Conservation (phyloP, 306 rosid species). For the Senna tora region DNA sequence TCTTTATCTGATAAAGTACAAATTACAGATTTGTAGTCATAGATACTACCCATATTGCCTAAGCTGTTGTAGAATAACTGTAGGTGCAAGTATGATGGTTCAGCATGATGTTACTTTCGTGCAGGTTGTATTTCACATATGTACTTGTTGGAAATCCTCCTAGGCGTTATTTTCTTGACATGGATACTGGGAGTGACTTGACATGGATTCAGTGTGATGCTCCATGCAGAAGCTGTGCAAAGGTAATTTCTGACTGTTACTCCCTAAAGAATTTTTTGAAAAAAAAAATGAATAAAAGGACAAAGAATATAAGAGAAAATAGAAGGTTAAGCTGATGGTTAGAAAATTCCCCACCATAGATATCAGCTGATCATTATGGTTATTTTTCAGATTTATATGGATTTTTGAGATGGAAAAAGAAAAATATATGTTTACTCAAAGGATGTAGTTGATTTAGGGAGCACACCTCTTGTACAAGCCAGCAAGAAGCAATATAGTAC, state of each 20-base stretch:
- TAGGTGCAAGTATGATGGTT: conserved; percentile 17
- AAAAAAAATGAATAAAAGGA: neutral
- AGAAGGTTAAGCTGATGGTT: conserved; percentile 7
- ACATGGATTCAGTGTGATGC: conserved; percentile 93
- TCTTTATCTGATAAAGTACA: conserved; percentile 28
- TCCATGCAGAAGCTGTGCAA: conserved; percentile 80
- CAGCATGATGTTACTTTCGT: conserved; percentile 22
- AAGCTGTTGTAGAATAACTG: neutral
- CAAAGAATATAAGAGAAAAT: neutral
- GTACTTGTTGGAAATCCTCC: conserved; percentile 75
- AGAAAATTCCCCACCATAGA: conserved; percentile 15
- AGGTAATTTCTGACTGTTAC: conserved; percentile 51
- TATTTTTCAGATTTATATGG: conserved; percentile 14
- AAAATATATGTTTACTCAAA: conserved; percentile 39
- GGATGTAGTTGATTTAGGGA: conserved; percentile 60
- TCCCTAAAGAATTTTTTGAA: neutral
- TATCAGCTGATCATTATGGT: conserved; percentile 7
- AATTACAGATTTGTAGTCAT: conserved; percentile 19
- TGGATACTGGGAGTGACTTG: conserved; percentile 89
- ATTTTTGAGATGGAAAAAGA: conserved; percentile 25
- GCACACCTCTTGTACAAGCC: conserved; percentile 74
- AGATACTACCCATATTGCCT: conserved; percentile 1
- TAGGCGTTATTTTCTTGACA: conserved; percentile 70
- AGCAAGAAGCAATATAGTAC: conserved; percentile 50
- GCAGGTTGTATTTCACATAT: conserved; percentile 72